phyloP scores from a whole-genome alignment of 169 alveolate genomes.

The Plasmodium malariae region DNA sequence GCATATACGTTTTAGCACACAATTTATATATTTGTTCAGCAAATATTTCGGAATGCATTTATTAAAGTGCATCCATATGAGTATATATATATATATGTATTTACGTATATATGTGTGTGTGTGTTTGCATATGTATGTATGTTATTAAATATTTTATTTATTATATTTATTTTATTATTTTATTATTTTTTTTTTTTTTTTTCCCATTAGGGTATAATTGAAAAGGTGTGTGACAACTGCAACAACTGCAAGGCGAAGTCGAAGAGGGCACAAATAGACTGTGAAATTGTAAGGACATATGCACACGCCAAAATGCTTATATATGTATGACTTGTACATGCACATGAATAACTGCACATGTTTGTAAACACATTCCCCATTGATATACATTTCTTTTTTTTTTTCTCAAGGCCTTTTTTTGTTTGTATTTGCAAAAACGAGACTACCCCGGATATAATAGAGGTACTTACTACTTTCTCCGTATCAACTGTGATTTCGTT shows the following conservation, averaged over 20 bases:
- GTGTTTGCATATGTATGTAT: not conserved
- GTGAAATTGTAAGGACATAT: conserved; percentile 54
- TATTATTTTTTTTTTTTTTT: not conserved
- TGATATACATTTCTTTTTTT: conserved; percentile 6
- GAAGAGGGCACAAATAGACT: conserved; percentile 73
- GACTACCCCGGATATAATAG: conserved; percentile 65
- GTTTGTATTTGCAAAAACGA: conserved; percentile 62
- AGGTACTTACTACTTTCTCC: conserved; percentile 10
- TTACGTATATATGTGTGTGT: not conserved
- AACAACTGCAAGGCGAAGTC: conserved; percentile 68
- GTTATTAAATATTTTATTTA: too few species aligned
- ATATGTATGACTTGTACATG: not conserved
- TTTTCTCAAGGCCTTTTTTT: conserved; percentile 60
- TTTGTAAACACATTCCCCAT: not conserved
- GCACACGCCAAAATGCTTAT: not conserved
- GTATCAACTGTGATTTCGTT: not conserved
- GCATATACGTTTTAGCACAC: too few species aligned
- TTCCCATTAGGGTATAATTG: conserved; percentile 41
- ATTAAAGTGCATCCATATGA: not conserved
- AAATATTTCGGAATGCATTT: not conserved
- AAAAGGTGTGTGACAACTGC: conserved; percentile 49
- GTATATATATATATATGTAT: not conserved
- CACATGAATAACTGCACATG: not conserved
- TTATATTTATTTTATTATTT: too few species aligned
- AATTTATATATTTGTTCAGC: too few species aligned